Conservation (phyloP, 176 grass and related monocot species). For the Secale cereale region DNA sequence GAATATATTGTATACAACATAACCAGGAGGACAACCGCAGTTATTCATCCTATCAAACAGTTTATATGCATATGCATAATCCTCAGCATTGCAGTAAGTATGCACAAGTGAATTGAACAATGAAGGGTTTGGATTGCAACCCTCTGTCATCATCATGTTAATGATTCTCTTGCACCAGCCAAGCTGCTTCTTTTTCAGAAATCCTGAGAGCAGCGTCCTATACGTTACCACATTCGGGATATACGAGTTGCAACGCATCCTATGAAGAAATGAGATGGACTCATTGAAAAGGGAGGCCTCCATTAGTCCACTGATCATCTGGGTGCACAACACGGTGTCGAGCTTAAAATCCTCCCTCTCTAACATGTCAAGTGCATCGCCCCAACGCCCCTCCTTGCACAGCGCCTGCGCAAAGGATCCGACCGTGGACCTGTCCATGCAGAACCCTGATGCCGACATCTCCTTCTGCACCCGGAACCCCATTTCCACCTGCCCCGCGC, state of each 20-base stretch:
- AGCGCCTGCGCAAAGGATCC: conserved; percentile 63
- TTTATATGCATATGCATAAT: conserved; percentile 91
- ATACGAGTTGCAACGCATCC: conserved; percentile 83
- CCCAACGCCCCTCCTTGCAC: conserved; percentile 63
- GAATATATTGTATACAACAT: conserved; percentile 88
- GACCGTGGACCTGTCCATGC: conserved; percentile 65
- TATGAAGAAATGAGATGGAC: conserved; percentile 85
- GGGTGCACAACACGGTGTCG: conserved; percentile 76
- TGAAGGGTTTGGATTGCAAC: conserved; percentile 76
- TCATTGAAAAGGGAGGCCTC: conserved; percentile 94
- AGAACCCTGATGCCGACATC: conserved; percentile 72
- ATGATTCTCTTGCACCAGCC: conserved; percentile 99
- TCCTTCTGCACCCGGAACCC: conserved; percentile 77
- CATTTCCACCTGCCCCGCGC: conserved; percentile 54
- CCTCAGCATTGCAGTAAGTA: conserved; percentile 62
- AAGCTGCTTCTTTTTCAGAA: conserved; percentile 85
- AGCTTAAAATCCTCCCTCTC: conserved; percentile 86
- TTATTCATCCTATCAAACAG: conserved; percentile 72
- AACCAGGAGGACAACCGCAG: conserved; percentile 73
- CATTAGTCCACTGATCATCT: conserved; percentile 94
- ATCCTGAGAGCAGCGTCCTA: conserved; percentile 78
- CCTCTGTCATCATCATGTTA: conserved; percentile 94
- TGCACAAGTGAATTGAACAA: conserved; percentile 94
- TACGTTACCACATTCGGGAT: conserved; percentile 91
- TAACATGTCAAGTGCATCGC: conserved; percentile 72